Evolutionary conservation across 371 early-diverging fungal species (phyloP).

Genomic region (Sporodiniella umbellata): DNA sequence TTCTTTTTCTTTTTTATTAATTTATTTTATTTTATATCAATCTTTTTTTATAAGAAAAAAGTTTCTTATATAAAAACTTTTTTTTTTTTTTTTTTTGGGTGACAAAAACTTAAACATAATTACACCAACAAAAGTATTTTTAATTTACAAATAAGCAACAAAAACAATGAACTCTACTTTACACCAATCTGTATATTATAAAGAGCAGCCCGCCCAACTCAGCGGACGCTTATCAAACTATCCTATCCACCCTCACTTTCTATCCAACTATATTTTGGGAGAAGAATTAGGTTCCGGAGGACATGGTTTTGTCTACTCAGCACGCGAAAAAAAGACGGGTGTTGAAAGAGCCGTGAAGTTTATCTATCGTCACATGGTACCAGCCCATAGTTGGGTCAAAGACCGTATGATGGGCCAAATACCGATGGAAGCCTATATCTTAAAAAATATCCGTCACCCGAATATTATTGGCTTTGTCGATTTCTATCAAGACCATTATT

Average conservation of each 20-base stretch:
- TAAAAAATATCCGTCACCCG: conserved; percentile 64
- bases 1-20: not conserved
- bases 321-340: conserved; percentile 44
- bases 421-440: conserved; percentile 75
- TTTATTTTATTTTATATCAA: no score
- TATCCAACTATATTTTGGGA: conserved; percentile 50
- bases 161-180: not conserved
- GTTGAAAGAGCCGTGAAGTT: conserved; percentile 79
- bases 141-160: not conserved
- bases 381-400: conserved; percentile 55
- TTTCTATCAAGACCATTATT: conserved; percentile 62
- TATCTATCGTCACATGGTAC: conserved; percentile 65
- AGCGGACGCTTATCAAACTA: conserved; percentile 17
- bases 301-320: conserved; percentile 74
- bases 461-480: conserved; percentile 71
- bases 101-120: no score
- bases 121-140: no score
- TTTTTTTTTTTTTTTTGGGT: conserved; percentile 5
- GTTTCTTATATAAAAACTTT: not conserved
- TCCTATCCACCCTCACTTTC: conserved; percentile 43
- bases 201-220: not conserved
- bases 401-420: conserved; percentile 60
- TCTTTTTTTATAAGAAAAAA: no score
- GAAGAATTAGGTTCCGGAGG: conserved; percentile 79
- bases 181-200: conserved; percentile 4